Base-by-base conservation (phyloP, 257 asterid genomes). In the Marsdenia floribunda region DNA sequence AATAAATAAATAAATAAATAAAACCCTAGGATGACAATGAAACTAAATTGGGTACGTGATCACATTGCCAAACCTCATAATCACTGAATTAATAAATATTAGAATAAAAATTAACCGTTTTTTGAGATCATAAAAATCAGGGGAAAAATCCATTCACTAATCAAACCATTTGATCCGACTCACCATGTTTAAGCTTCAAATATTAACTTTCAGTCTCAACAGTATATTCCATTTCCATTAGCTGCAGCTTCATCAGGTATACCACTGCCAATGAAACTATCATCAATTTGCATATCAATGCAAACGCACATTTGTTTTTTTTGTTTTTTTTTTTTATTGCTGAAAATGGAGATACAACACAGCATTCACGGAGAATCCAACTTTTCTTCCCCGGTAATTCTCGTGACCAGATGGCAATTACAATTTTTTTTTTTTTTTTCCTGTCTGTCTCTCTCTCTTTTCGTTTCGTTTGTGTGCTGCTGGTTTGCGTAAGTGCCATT, bases 101-200 rank as follows among this genome's bases (percentile, higher is more conserved):
- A 44, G 3, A 29, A 35, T 12, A 64, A 63, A 57, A 33, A 64
- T 18, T 1, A 15, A 35, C 47, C 16, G 14, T 64, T 46, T 16
- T 64, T 64, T 16, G 19, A 63, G 44, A 13, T 61, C 40, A 33
- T 1, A 35, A 1, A 15, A 10, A 63, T 21, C 29, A 55, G 22
- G 33, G 1, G 1, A 37, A 35, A 2, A 64, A 33, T 16, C 21
- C 49, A 64, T 54, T 73, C 71, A 29, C 61, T 44, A 33, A 64
- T 61, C 46, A 69, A 50, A 40, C 22, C 49, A 59, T 15, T 16
- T 33, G n/a, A 61, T 61, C 61, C 38, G 53, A 26, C 74, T 71
- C 78, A 90, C 96, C 96, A 88, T 90, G 83, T 79, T 61, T 24
- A 73, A 46, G 73, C 77, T 81, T 57, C 54, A 81, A 71, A 77